These are phyloP conservation scores for Durotheca rogersii DNA, from an alignment of 495 filamentous ascomycete species.

Conservation along the genomic window DNA sequence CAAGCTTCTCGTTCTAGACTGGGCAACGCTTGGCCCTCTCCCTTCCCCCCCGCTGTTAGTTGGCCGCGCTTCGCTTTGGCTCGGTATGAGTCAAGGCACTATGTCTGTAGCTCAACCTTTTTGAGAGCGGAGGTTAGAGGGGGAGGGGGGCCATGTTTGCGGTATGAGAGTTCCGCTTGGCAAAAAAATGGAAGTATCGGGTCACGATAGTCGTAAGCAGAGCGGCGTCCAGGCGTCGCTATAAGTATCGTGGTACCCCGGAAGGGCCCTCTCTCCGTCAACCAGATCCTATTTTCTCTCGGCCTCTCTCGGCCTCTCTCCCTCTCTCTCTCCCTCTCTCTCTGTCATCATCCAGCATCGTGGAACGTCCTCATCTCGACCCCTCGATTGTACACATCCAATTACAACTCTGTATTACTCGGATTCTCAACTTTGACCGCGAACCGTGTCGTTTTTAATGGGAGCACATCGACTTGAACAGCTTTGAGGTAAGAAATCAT, in stretches of 20 bases:
- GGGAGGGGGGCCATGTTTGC: slow-evolving; percentile 17
- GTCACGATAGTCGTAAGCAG: slow-evolving; percentile 22
- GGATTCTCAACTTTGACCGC: too few relatives aligned
- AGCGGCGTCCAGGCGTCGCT: slow-evolving; percentile 13
- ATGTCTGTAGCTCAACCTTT: slow-evolving; percentile 4
- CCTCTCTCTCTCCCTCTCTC: background rate
- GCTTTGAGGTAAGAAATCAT: too few relatives aligned
- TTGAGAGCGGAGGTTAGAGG: slow-evolving; percentile 2
- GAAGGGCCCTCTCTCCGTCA: background rate
- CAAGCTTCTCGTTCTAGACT: slow-evolving; percentile 15
- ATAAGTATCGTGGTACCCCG: slow-evolving; percentile 17
- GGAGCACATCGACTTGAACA: too few relatives aligned
- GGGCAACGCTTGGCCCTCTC: slow-evolving; percentile 18
- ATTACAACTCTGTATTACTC: too few relatives aligned
- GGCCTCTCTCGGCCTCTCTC: slow-evolving; percentile 1
- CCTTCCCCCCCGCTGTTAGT: too few relatives aligned
- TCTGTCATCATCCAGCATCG: background rate
- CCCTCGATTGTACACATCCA: too few relatives aligned
- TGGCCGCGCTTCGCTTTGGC: too few relatives aligned
- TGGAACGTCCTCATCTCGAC: background rate
- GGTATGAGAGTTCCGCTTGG: slow-evolving; percentile 18
- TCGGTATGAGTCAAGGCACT: slow-evolving; percentile 15
- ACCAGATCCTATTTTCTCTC: background rate
- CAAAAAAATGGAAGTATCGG: slow-evolving; percentile 13
- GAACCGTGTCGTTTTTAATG: too few relatives aligned